These are phyloP conservation scores for Corymbia citriodora DNA, from an alignment of 441 rosid genomes.

Conservation along the genomic window DNA sequence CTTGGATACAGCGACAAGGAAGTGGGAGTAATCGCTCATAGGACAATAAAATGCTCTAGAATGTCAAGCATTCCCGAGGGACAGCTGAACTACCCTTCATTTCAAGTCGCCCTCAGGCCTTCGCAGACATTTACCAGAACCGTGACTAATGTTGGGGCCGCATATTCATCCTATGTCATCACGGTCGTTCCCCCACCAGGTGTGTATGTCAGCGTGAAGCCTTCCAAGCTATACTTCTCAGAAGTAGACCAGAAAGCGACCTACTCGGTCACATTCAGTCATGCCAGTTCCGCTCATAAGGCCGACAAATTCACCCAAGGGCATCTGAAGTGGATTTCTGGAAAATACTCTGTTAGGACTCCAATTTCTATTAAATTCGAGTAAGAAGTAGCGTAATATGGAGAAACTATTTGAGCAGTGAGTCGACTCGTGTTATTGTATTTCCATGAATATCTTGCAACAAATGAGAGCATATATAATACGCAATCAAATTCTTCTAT, in stretches of 20 bases:
- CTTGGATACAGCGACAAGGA: not conserved
- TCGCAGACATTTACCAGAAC: not conserved
- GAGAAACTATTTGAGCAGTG: not conserved
- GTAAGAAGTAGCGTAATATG: not conserved
- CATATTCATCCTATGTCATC: not conserved
- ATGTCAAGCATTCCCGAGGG: not conserved
- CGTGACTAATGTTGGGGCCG: not conserved
- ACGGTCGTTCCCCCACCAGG: not conserved
- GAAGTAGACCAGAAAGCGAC: not conserved
- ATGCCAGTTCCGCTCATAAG: not conserved
- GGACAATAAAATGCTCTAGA: not conserved
- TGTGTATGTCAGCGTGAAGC: not conserved
- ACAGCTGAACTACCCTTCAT: not conserved
- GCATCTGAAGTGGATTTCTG: not conserved
- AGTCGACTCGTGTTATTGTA: not conserved
- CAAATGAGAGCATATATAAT: too few relatives aligned
- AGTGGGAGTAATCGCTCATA: not conserved
- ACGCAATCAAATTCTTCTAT: too few relatives aligned
- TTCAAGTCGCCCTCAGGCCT: not conserved
- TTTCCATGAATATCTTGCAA: too few relatives aligned
- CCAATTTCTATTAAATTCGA: not conserved
- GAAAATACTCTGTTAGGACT: not conserved
- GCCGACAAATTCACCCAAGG: not conserved
- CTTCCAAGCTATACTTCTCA: not conserved
- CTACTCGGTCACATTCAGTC: not conserved